Conservation (phyloP, 805 yeast genomes). For the Barnettozyma botsteinii region DNA sequence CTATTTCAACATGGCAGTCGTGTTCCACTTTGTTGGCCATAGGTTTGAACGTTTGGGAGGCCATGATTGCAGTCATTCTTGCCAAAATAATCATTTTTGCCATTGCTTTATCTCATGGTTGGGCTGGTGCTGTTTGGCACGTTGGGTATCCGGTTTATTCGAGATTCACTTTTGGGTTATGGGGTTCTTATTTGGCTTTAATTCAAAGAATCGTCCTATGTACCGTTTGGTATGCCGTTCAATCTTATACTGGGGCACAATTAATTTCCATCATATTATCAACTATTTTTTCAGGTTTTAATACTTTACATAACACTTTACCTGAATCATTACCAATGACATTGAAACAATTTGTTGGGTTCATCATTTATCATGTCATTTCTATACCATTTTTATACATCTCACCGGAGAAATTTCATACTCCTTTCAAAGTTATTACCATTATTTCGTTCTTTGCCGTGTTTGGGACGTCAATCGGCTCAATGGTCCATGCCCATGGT, state of each 20-base stretch:
- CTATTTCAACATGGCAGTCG: slow-evolving; percentile 36
- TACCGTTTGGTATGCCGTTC: slow-evolving; percentile 42
- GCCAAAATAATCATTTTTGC: slow-evolving; percentile 36
- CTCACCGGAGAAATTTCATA: slow-evolving; percentile 29
- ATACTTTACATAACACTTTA: slow-evolving; percentile 34
- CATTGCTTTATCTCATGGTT: slow-evolving; percentile 38
- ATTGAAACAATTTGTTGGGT: slow-evolving; percentile 36
- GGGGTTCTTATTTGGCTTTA: slow-evolving; percentile 40
- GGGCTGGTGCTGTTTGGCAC: slow-evolving; percentile 44
- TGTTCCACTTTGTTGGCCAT: slow-evolving; percentile 37
- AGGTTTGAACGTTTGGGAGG: slow-evolving; percentile 39
- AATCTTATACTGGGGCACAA: slow-evolving; percentile 42
- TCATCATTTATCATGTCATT: slow-evolving; percentile 35
- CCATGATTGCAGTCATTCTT: slow-evolving; percentile 39
- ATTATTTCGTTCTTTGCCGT: slow-evolving; percentile 28
- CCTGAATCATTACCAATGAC: slow-evolving; percentile 36
- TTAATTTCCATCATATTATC: slow-evolving; percentile 34
- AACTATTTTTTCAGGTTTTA: slow-evolving; percentile 33
- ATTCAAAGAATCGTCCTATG: slow-evolving; percentile 38
- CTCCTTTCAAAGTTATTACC: slow-evolving; percentile 26
- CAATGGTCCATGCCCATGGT: slow-evolving; percentile 28
- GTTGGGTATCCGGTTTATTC: slow-evolving; percentile 43
- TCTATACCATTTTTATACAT: slow-evolving; percentile 26
- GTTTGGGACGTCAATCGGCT: slow-evolving; percentile 32
- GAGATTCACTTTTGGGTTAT: slow-evolving; percentile 41